Evolutionary conservation across 1,284 basidiomycete species (phyloP).

Genomic region (Trametes polyzona): DNA sequence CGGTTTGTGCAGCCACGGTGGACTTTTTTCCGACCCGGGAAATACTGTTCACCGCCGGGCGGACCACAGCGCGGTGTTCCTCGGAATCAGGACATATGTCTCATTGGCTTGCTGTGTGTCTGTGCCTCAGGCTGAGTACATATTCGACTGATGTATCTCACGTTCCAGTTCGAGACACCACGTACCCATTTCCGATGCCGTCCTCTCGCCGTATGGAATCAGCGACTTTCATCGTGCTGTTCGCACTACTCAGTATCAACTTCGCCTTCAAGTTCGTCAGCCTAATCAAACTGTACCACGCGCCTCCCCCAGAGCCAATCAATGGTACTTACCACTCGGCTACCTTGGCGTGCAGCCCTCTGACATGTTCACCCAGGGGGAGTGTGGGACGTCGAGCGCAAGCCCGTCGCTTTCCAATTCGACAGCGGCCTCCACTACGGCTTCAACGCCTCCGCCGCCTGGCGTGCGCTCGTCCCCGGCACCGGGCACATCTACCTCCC

Average conservation of each 20-base stretch:
- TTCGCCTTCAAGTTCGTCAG: constrained; percentile 19
- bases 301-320: not conserved
- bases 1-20: no score
- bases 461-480: constrained; percentile 25
- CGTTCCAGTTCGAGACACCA: no score
- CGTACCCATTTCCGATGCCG: no score
- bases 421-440: constrained; percentile 24
- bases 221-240: not conserved
- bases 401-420: constrained; percentile 24
- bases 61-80: no score
- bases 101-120: not conserved
- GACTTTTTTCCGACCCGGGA: no score
- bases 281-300: constrained; percentile 2
- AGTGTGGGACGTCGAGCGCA: constrained; percentile 22
- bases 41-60: no score
- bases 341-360: not conserved
- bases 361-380: constrained; percentile 5
- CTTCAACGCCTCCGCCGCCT: constrained; percentile 22
- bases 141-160: no score
- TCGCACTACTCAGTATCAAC: constrained; percentile 7
- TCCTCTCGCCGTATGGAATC: not conserved
- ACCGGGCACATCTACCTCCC: constrained; percentile 25
- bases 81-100: no score
- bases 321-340: constrained; percentile 2
- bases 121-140: no score